Percentiles rank a stretch among this genome's conserved stretches.
These are phyloP conservation scores for Metschnikowia santaceciliae DNA, from an alignment of 805 yeast species.

Conservation along the genomic window DNA sequence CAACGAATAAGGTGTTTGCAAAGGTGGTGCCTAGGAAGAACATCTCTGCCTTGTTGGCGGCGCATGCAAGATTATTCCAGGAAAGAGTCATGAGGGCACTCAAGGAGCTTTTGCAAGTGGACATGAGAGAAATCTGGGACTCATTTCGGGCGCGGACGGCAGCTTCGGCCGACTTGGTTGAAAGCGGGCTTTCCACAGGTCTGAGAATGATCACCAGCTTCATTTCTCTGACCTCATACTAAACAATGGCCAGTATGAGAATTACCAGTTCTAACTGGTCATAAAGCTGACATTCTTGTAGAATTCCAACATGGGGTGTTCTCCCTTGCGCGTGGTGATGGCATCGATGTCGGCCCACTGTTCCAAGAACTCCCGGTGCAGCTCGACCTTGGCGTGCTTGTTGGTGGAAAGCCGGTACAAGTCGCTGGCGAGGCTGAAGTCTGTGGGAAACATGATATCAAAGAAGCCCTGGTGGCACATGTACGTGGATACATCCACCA, in stretches of 20 bases:
- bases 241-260: background rate
- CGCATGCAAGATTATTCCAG: background rate
- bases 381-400: constrained; percentile 47
- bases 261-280: constrained; percentile 27
- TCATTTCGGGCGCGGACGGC: background rate
- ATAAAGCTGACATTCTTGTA: constrained; percentile 72
- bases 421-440: constrained; percentile 59
- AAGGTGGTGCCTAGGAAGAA: background rate
- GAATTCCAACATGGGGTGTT: constrained; percentile 77
- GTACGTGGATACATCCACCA: constrained; percentile 67
- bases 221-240: background rate
- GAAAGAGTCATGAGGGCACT: background rate
- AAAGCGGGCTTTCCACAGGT: background rate
- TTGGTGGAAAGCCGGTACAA: constrained; percentile 64
- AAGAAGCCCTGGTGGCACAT: constrained; percentile 85
- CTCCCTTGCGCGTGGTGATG: constrained; percentile 72
- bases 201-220: background rate
- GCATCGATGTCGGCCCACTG: constrained; percentile 68
- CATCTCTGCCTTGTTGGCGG: background rate
- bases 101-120: background rate
- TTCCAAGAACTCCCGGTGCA: constrained; percentile 62
- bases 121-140: background rate
- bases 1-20: background rate
- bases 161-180: background rate
- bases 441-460: constrained; percentile 84